These are phyloP conservation scores for Bipolaris zeicola DNA, from an alignment of 2,329 filamentous ascomycete genomes.

Conservation along the genomic window DNA sequence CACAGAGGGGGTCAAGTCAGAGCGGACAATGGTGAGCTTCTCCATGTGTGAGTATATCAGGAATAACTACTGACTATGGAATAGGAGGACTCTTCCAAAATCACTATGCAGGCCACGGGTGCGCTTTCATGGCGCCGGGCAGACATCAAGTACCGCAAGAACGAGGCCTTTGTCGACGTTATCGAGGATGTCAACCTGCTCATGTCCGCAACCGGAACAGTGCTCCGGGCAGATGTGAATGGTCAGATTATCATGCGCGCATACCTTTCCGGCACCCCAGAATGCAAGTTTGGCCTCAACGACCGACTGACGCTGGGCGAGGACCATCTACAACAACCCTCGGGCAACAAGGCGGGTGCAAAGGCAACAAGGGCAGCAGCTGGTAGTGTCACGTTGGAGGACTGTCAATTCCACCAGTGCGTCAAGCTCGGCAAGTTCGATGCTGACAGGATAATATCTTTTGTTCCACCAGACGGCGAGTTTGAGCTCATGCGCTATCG, in stretches of 20 bases:
- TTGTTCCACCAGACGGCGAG: slow-evolving; percentile 94
- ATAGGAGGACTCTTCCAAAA: slow-evolving; percentile 88
- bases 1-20: slow-evolving; percentile 96
- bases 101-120: slow-evolving; percentile 98
- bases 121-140: slow-evolving; percentile 95
- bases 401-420: slow-evolving; percentile 99
- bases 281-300: slow-evolving; percentile 99
- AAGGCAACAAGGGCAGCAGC: slow-evolving; percentile 96
- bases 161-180: slow-evolving; percentile 98
- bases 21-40: slow-evolving; percentile 64
- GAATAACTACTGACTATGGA: slow-evolving; percentile 20
- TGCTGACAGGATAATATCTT: slow-evolving; percentile 93
- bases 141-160: slow-evolving; percentile 98
- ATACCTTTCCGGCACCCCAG: slow-evolving; percentile 92
- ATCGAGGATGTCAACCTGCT: slow-evolving; percentile 99
- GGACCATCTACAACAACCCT: slow-evolving; percentile 63
- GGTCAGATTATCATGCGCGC: slow-evolving; percentile 99
- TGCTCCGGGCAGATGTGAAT: slow-evolving; percentile 93
- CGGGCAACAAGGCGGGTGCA: slow-evolving; percentile 76
- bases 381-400: slow-evolving; percentile 92
- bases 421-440: slow-evolving; percentile 98
- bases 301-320: slow-evolving; percentile 89
- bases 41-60: background rate
- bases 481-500: slow-evolving; percentile 99
- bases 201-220: slow-evolving; percentile 96